A percentile compares a stretch with the other conserved stretches of the same genome.
Conservation (phyloP, 2,329 filamentous ascomycete species). For the Cercospora sp. region DNA sequence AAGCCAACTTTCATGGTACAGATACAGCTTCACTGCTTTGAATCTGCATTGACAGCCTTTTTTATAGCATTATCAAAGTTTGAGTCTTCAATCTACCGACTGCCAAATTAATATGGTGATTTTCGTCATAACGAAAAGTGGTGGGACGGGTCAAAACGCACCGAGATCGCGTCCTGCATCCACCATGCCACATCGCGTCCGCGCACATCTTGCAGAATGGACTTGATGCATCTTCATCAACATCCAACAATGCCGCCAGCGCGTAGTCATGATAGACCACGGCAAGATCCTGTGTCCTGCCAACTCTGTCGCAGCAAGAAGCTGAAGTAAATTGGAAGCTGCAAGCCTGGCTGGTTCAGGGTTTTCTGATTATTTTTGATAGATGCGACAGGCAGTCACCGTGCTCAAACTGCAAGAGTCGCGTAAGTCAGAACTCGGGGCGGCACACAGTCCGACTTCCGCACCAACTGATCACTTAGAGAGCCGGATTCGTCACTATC, state of each 20-base stretch:
- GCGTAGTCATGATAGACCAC: slow-evolving; percentile 16
- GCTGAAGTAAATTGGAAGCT: slow-evolving; percentile 2
- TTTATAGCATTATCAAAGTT: too few relatives aligned
- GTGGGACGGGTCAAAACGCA: neutral
- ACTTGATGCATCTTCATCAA: neutral
- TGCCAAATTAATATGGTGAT: neutral
- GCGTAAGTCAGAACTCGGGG: neutral
- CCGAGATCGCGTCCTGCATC: neutral
- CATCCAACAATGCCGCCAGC: slow-evolving; percentile 13
- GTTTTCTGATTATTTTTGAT: neutral
- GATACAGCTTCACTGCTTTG: neutral
- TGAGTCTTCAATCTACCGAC: neutral
- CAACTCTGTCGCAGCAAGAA: slow-evolving; percentile 24
- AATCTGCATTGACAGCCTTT: neutral
- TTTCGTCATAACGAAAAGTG: neutral
- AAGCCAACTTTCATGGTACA: neutral
- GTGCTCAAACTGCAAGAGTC: slow-evolving; percentile 31
- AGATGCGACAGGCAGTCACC: slow-evolving; percentile 26
- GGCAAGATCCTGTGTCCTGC: slow-evolving; percentile 34
- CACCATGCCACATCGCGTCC: neutral
- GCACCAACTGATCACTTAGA: neutral
- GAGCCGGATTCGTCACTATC: neutral
- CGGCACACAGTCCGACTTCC: neutral
- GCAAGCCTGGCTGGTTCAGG: neutral
- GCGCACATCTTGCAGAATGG: neutral